Conservation (phyloP, 495 filamentous ascomycete species). For the Talaromyces trachyspermus region DNA sequence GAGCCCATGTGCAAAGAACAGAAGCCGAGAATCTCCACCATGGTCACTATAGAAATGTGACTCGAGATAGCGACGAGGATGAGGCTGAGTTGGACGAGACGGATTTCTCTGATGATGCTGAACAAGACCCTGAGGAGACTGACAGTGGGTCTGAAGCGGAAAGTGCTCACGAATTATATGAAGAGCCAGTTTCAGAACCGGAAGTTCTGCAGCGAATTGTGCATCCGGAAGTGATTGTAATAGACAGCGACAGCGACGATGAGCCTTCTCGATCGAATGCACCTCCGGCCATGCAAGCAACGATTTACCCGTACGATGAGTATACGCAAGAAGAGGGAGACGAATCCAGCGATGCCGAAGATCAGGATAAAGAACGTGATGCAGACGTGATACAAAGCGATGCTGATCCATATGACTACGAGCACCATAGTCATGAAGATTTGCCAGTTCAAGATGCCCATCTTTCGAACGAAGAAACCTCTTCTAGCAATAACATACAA, state of each 20-base stretch:
- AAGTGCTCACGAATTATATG: not conserved
- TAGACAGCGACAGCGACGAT: constrained; percentile 40
- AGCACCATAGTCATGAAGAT: not conserved
- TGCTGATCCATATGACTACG: not conserved
- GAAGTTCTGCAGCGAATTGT: constrained; percentile 8
- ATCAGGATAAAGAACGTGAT: not conserved
- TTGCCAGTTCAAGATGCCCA: not conserved
- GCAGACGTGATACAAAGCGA: not conserved
- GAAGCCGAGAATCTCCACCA: not conserved
- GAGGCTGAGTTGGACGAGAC: constrained; percentile 11
- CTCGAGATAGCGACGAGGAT: not conserved
- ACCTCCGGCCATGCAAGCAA: constrained; percentile 1
- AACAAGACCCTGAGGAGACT: not conserved
- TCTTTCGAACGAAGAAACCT: not conserved
- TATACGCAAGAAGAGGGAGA: not conserved
- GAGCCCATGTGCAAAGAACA: not conserved
- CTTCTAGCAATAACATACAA: not conserved
- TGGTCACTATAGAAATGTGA: not conserved
- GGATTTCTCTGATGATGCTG: constrained; percentile 19
- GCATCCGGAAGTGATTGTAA: constrained; percentile 30
- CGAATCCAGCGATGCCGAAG: constrained; percentile 2
- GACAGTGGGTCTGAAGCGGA: constrained; percentile 7
- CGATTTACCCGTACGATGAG: not conserved
- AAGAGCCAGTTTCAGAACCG: not conserved
- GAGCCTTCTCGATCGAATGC: constrained; percentile 16